Evolutionary conservation across 139 green algal species (phyloP).

Genomic region (Picochlorum sp.): DNA sequence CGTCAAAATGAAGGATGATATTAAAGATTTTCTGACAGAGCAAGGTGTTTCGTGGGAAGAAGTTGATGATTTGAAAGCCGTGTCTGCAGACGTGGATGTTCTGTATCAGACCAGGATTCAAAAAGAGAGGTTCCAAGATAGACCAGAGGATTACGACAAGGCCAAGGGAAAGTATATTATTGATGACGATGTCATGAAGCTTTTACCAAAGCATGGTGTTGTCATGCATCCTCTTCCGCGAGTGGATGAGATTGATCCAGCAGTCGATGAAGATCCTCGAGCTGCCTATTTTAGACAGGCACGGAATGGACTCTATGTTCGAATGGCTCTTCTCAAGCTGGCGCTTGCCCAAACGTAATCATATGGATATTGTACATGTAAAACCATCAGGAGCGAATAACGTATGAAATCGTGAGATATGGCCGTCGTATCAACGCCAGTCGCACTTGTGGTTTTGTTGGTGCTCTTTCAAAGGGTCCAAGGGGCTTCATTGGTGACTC

Average conservation of each 20-base stretch:
- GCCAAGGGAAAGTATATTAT: slow-evolving; percentile 92
- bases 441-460: no score
- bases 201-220: slow-evolving; percentile 65
- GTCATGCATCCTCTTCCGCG: slow-evolving; percentile 97
- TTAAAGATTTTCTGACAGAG: slow-evolving; percentile 76
- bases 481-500: no score
- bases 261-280: slow-evolving; percentile 87
- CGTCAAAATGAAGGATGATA: slow-evolving; percentile 91
- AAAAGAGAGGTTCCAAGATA: slow-evolving; percentile 87
- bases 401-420: no score
- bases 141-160: slow-evolving; percentile 65
- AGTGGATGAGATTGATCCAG: slow-evolving; percentile 92
- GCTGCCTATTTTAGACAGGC: slow-evolving; percentile 98
- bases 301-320: slow-evolving; percentile 92
- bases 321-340: slow-evolving; percentile 96
- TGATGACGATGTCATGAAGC: slow-evolving; percentile 70
- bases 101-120: slow-evolving; percentile 98
- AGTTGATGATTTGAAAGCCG: slow-evolving; percentile 53
- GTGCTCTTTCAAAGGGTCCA: no score
- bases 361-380: not conserved
- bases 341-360: slow-evolving; percentile 14
- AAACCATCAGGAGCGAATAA: not conserved
- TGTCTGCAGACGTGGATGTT: slow-evolving; percentile 81
- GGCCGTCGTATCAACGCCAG: no score
- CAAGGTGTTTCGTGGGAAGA: slow-evolving; percentile 79